Evolutionary conservation across 2,329 filamentous ascomycete genomes (phyloP).

Genomic region (Didymella segeticola): DNA sequence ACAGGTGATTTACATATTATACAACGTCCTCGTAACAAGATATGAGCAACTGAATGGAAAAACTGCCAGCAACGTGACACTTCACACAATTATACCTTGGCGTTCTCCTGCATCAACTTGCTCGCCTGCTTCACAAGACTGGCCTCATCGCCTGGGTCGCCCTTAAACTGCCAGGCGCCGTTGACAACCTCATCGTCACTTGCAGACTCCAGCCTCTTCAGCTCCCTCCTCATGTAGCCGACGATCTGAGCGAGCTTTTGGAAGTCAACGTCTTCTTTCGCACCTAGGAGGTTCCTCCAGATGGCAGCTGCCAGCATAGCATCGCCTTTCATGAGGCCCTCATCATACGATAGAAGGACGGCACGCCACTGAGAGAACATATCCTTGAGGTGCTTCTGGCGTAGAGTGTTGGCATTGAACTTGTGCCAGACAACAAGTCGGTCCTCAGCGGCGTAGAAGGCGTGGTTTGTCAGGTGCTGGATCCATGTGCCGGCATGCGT

Average conservation of each 20-base stretch:
- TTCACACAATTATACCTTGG: constrained; percentile 12
- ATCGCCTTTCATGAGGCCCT: constrained; percentile 78
- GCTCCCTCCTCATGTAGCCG: constrained; percentile 66
- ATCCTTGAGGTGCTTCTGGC: constrained; percentile 76
- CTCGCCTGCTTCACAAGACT: constrained; percentile 33
- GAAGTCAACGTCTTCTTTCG: constrained; percentile 67
- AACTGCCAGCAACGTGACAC: not conserved
- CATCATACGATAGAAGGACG: constrained; percentile 81
- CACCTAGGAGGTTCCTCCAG: constrained; percentile 94
- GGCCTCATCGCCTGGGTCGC: constrained; percentile 51
- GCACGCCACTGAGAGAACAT: constrained; percentile 94
- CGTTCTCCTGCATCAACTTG: constrained; percentile 30
- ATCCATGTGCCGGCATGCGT: constrained; percentile 78
- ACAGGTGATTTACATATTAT: constrained; percentile 12
- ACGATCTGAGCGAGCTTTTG: constrained; percentile 67
- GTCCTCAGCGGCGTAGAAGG: constrained; percentile 88
- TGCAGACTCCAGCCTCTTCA: constrained; percentile 61
- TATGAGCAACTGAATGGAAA: too few relatives aligned
- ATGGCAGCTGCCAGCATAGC: constrained; percentile 80
- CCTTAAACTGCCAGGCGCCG: constrained; percentile 58
- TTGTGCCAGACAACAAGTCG: constrained; percentile 83
- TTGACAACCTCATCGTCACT: constrained; percentile 59
- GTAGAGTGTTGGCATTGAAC: constrained; percentile 60
- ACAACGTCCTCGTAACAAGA: constrained; percentile 1
- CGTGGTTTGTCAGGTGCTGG: constrained; percentile 91